phyloP scores from a whole-genome alignment of 2,329 filamentous ascomycete species.

The Tolypocladium pustulatum region DNA sequence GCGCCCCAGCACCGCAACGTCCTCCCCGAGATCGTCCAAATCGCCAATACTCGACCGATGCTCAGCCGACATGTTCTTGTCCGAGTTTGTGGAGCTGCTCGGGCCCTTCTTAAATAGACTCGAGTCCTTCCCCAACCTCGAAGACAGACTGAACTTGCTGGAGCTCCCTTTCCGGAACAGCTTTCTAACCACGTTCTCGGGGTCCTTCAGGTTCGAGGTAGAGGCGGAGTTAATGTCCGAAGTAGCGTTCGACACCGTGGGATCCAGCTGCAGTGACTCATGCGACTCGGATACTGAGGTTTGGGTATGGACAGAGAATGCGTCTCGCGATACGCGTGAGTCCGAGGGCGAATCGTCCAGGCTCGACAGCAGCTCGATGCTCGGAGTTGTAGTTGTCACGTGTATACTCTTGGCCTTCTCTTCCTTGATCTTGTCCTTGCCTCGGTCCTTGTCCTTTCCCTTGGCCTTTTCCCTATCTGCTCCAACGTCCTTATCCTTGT shows the following conservation, averaged over 20 bases:
- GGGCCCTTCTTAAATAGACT: conserved; percentile 48
- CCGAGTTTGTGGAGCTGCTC: conserved; percentile 45
- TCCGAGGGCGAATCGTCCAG: conserved; percentile 40
- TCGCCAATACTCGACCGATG: conserved; percentile 48
- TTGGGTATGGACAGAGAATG: conserved; percentile 46
- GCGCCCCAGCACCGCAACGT: conserved; percentile 29
- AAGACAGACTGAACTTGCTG: conserved; percentile 53
- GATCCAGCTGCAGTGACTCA: conserved; percentile 47
- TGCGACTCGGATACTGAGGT: conserved; percentile 49
- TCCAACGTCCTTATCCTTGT: conserved; percentile 13
- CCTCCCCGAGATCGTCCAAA: conserved; percentile 40
- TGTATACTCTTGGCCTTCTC: conserved; percentile 27
- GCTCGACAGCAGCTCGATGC: conserved; percentile 24
- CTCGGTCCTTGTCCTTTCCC: conserved; percentile 26
- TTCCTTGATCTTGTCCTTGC: conserved; percentile 25
- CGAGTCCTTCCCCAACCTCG: conserved; percentile 42
- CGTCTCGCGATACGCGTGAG: conserved; percentile 45
- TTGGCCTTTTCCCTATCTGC: conserved; percentile 21
- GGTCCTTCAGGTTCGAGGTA: conserved; percentile 32
- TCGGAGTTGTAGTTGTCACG: conserved; percentile 24
- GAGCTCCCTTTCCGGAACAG: conserved; percentile 56
- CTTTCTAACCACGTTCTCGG: conserved; percentile 48
- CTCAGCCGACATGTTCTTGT: conserved; percentile 44
- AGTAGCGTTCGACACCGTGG: conserved; percentile 43
- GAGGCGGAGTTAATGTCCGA: conserved; percentile 38